Evolutionary conservation across 2,329 filamentous ascomycete species (phyloP), one percentile per base, ranked within the genome.

Genomic region (Ramularia endophylla): DNA sequence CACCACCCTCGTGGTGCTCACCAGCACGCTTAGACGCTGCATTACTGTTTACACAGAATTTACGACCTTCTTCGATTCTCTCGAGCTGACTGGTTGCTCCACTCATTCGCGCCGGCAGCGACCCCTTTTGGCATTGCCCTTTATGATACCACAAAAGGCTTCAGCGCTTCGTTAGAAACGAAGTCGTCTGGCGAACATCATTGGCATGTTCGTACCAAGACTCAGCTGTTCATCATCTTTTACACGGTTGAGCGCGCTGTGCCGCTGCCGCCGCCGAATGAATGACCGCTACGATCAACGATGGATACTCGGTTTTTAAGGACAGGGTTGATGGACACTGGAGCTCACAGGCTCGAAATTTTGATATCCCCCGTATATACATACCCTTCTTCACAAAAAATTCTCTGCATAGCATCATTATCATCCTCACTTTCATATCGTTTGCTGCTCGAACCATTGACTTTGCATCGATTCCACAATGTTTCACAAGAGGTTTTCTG

Each of bases 1-100:
- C 54, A 58, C 51, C 56, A 56, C 45, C 44, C 41, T 43, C 56
- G 59, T 38, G 50, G 33, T 31, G 22, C 22, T 25, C 22, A 25
- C 22, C 22, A 25, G 22, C 51, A 50, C 39, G 44, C 48, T 18
- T 41, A 55, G 28, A 37, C 17, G 38, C 30, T 18, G 27, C 20
- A 15, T 35, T 36, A 17, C 16, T 15, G 5, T 27, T 27, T 38
- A 16, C 16, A 22, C 18, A 37, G 16, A 20, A 30, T 41, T 37
- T 16, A 27, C 25, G 20, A 41, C 20, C n/a, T 15, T 27, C 12
- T 31, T 35, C 31, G 17, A 27, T 22, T 41, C 18, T 41, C 19
- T n/a, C 17, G 17, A 34, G 17, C 37, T 39, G 32, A 11, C 27
- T 34, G 15, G 17, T 18, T n/a, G 28, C 37, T 30, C 17, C 15